These are phyloP conservation scores for Saccharomycopsis vini DNA, from an alignment of 805 yeast genomes.

Conservation along the genomic window DNA sequence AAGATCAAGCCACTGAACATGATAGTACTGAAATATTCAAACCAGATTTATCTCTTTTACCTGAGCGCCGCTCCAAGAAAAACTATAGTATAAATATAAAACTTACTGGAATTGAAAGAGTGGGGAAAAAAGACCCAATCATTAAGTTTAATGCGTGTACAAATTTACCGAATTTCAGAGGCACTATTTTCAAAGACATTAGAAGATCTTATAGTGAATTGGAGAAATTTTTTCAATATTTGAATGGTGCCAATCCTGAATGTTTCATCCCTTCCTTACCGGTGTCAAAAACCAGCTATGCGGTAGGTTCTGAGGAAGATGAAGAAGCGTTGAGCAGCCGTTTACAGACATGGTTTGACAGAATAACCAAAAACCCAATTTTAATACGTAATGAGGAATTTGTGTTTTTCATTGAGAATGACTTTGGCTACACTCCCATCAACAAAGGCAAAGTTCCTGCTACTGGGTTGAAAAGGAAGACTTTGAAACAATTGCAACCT, in stretches of 20 bases:
- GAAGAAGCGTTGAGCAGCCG: constrained; percentile 42
- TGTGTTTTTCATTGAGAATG: constrained; percentile 73
- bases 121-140: constrained; percentile 61
- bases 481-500: constrained; percentile 83
- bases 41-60: constrained; percentile 18
- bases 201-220: constrained; percentile 78
- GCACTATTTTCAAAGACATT: constrained; percentile 56
- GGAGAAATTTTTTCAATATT: constrained; percentile 62
- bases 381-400: constrained; percentile 81
- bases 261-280: constrained; percentile 92
- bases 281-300: constrained; percentile 61
- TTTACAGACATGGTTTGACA: constrained; percentile 81
- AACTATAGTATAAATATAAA: constrained; percentile 40
- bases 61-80: constrained; percentile 23
- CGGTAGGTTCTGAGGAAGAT: constrained; percentile 80
- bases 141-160: constrained; percentile 56
- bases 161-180: constrained; percentile 71
- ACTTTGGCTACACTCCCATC: constrained; percentile 44
- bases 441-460: constrained; percentile 59
- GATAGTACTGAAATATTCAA: constrained; percentile 12
- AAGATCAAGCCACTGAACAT: constrained; percentile 5
- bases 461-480: constrained; percentile 78
- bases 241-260: constrained; percentile 77
- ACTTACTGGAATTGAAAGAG: constrained; percentile 63
- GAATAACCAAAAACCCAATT: constrained; percentile 68